A percentile compares a stretch with the other conserved stretches of the same genome.
Conservation (phyloP, 2,329 filamentous ascomycete species). For the Curvularia sp. region DNA sequence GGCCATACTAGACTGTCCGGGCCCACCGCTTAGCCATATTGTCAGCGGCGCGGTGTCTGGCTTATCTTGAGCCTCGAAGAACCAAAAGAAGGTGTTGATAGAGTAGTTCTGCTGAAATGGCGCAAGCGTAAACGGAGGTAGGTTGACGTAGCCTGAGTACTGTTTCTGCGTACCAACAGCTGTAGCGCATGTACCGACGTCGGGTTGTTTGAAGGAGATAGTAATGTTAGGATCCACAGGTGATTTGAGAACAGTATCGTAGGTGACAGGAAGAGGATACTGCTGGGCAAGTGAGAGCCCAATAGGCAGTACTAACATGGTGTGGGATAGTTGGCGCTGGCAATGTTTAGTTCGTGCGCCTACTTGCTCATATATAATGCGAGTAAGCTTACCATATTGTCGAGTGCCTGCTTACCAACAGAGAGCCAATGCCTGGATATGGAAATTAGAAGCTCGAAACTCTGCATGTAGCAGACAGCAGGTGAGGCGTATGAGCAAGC, state of each 20-base stretch:
- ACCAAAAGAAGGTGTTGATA: slow-evolving; percentile 71
- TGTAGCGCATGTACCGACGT: slow-evolving; percentile 68
- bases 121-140: slow-evolving; percentile 60
- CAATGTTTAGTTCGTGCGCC: background rate
- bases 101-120: slow-evolving; percentile 61
- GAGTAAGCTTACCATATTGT: slow-evolving; percentile 14
- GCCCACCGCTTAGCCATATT: slow-evolving; percentile 71
- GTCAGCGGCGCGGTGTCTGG: slow-evolving; percentile 61
- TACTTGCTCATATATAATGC: background rate
- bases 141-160: slow-evolving; percentile 69
- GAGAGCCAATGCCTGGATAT: slow-evolving; percentile 22
- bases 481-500: background rate
- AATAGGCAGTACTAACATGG: slow-evolving; percentile 24
- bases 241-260: slow-evolving; percentile 64
- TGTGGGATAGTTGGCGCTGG: slow-evolving; percentile 9
- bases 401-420: slow-evolving; percentile 8
- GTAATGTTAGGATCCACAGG: slow-evolving; percentile 69
- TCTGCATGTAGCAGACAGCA: background rate
- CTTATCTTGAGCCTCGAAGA: slow-evolving; percentile 64
- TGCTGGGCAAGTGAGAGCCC: slow-evolving; percentile 48
- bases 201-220: slow-evolving; percentile 70
- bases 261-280: slow-evolving; percentile 49
- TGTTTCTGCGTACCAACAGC: slow-evolving; percentile 70
- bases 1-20: slow-evolving; percentile 69
- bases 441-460: slow-evolving; percentile 17